phyloP scores from a whole-genome alignment of 768 basidiomycete genomes.

The Leccinum pellstonianum region DNA sequence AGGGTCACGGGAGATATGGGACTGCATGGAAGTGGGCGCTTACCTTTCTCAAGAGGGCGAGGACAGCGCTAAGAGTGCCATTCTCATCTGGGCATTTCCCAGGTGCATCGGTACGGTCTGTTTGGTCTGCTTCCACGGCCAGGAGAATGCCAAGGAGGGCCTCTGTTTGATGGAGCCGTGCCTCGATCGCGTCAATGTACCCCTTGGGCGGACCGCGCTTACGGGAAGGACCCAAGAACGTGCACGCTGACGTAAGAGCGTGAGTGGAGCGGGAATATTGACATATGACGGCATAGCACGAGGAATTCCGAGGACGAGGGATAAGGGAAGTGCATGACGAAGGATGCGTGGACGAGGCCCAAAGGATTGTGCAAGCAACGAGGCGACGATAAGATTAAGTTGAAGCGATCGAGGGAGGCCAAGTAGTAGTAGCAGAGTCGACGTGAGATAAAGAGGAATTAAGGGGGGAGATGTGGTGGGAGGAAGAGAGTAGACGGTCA shows the following conservation, averaged over 20 bases:
- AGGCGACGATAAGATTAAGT: constrained; percentile 15
- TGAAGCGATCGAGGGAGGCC: constrained; percentile 3
- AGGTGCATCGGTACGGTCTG: constrained; percentile 32
- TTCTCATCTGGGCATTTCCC: constrained; percentile 15
- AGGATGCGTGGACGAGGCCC: constrained; percentile 10
- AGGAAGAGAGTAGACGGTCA: constrained; percentile 5
- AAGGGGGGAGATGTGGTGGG: constrained; percentile 1
- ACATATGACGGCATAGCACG: not conserved
- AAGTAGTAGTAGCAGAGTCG: not conserved
- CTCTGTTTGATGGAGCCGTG: constrained; percentile 86
- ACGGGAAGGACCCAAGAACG: constrained; percentile 75
- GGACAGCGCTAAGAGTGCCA: constrained; percentile 33
- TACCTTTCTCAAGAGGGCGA: constrained; percentile 54
- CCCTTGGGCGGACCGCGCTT: constrained; percentile 90
- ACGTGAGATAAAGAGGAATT: constrained; percentile 1
- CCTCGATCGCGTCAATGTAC: constrained; percentile 94
- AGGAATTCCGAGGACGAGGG: not conserved
- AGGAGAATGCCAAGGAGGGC: constrained; percentile 83
- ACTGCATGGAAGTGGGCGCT: constrained; percentile 10
- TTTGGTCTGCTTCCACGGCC: constrained; percentile 36
- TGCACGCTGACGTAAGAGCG: constrained; percentile 51
- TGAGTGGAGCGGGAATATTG: not conserved
- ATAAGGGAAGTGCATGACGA: constrained; percentile 12
- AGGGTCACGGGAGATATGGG: not conserved
- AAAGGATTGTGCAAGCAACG: not conserved